Conservation (phyloP, 805 yeast genomes). For the Nakazawaea anatomiae region DNA sequence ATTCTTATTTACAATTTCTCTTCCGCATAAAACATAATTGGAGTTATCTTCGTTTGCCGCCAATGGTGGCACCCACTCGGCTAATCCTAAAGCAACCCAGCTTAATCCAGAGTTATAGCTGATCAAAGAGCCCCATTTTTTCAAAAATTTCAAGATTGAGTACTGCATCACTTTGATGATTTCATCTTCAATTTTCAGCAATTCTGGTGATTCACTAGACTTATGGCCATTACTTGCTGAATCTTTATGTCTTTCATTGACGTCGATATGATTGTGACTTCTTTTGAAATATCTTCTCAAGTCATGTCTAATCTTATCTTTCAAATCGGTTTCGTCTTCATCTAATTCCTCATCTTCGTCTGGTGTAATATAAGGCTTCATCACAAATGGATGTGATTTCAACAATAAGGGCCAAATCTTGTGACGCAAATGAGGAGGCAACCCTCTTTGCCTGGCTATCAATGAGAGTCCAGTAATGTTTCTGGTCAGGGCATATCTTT, state of each 20-base stretch:
- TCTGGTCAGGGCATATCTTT: conserved; percentile 46
- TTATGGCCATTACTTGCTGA: not conserved
- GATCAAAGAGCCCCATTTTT: conserved; percentile 73
- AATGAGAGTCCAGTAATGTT: conserved; percentile 75
- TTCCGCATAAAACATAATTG: conserved; percentile 49
- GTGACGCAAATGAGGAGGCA: conserved; percentile 76
- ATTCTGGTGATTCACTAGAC: conserved; percentile 20
- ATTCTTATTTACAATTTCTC: conserved; percentile 36
- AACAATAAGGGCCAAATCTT: conserved; percentile 81
- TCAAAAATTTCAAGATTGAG: conserved; percentile 57
- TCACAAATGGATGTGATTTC: conserved; percentile 79
- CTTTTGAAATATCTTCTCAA: conserved; percentile 54
- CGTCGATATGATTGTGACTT: conserved; percentile 26
- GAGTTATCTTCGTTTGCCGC: conserved; percentile 22
- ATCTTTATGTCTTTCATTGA: conserved; percentile 8
- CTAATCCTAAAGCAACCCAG: conserved; percentile 84
- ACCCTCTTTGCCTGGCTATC: conserved; percentile 75
- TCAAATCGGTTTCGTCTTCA: conserved; percentile 19
- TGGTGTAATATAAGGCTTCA: conserved; percentile 66
- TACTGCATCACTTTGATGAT: conserved; percentile 52
- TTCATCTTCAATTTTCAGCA: conserved; percentile 40
- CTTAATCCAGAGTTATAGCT: conserved; percentile 78
- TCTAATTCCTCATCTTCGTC: conserved; percentile 34
- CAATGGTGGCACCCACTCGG: conserved; percentile 82
- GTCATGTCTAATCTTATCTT: conserved; percentile 44